A percentile compares a stretch with the other conserved stretches of the same genome.
Evolutionary conservation across 2,329 filamentous ascomycete genomes (phyloP).

Genomic region (Alternaria novae-zelandiae): DNA sequence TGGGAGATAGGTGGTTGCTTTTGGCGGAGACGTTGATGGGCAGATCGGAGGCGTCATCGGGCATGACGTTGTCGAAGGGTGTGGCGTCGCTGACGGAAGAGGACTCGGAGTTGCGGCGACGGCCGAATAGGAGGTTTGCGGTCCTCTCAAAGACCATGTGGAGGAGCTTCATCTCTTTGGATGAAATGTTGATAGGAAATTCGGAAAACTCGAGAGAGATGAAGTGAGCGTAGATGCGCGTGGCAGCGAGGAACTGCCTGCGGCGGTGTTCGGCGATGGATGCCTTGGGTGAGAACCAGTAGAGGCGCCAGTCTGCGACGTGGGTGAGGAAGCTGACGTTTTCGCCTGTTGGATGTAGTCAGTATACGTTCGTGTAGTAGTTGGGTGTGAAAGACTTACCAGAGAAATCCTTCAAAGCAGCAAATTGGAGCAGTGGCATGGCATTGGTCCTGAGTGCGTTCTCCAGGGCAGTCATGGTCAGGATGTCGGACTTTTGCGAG

Average conservation of each 20-base stretch:
- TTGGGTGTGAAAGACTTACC: not conserved
- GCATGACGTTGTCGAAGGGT: conserved; percentile 35
- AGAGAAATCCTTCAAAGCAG: conserved; percentile 42
- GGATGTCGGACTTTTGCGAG: conserved; percentile 39
- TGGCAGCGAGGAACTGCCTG: conserved; percentile 37
- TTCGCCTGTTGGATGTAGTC: conserved; percentile 28
- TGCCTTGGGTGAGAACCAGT: conserved; percentile 33
- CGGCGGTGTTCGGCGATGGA: conserved; percentile 31
- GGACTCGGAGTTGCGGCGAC: conserved; percentile 20
- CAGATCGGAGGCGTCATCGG: conserved; percentile 14
- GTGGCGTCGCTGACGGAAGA: conserved; percentile 30
- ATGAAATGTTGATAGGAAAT: conserved; percentile 46
- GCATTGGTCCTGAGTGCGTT: conserved; percentile 41
- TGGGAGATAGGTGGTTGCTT: not conserved
- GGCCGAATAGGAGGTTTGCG: conserved; percentile 29
- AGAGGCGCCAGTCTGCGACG: conserved; percentile 41
- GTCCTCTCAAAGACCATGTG: conserved; percentile 34
- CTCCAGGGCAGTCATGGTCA: conserved; percentile 44
- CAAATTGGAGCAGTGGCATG: conserved; percentile 40
- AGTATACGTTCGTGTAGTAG: not conserved
- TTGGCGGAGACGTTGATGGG: conserved; percentile 23
- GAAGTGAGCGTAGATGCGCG: conserved; percentile 43
- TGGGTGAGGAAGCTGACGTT: conserved; percentile 46
- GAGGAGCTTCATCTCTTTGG: conserved; percentile 35
- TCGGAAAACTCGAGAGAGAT: conserved; percentile 43